These are phyloP conservation scores for Daldinia eschscholtzii DNA, from an alignment of 2,329 filamentous ascomycete species.

Conservation along the genomic window DNA sequence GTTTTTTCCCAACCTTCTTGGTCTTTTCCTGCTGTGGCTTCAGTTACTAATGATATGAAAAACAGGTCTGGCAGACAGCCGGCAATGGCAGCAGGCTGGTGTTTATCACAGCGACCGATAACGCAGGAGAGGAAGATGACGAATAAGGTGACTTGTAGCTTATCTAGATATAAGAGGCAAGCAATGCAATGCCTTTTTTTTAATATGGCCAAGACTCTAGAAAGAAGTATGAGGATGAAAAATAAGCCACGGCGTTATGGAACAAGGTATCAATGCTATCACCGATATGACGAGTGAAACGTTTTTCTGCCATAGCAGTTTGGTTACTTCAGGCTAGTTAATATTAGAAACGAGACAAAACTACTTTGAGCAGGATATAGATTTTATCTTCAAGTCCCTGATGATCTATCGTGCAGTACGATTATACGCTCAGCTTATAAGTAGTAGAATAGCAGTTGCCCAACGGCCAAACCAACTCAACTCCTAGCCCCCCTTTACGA, in stretches of 20 bases:
- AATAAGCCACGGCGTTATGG: slow-evolving; percentile 38
- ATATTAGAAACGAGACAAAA: slow-evolving; percentile 22
- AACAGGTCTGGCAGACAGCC: slow-evolving; percentile 82
- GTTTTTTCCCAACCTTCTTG: slow-evolving; percentile 60
- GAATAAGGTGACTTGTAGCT: slow-evolving; percentile 24
- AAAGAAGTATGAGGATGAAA: slow-evolving; percentile 22
- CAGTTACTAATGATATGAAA: slow-evolving; percentile 54
- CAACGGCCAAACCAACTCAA: too few relatives aligned
- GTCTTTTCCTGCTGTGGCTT: not conserved
- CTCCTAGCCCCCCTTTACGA: too few relatives aligned
- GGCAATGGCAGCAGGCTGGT: slow-evolving; percentile 77
- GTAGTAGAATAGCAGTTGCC: too few relatives aligned
- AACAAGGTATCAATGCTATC: slow-evolving; percentile 15
- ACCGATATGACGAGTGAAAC: slow-evolving; percentile 22
- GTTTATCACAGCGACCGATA: slow-evolving; percentile 68
- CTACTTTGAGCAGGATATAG: not conserved
- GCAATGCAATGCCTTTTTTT: not conserved
- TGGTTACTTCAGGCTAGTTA: slow-evolving; percentile 7
- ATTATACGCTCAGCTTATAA: too few relatives aligned
- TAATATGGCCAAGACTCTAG: slow-evolving; percentile 5
- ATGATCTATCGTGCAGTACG: not conserved
- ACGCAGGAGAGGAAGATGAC: slow-evolving; percentile 45
- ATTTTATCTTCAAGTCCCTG: not conserved
- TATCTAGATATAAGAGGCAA: not conserved
- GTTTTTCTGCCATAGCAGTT: slow-evolving; percentile 21